Evolutionary conservation across 371 early-diverging fungal genomes (phyloP).

Genomic region (Mucor piriformis): DNA sequence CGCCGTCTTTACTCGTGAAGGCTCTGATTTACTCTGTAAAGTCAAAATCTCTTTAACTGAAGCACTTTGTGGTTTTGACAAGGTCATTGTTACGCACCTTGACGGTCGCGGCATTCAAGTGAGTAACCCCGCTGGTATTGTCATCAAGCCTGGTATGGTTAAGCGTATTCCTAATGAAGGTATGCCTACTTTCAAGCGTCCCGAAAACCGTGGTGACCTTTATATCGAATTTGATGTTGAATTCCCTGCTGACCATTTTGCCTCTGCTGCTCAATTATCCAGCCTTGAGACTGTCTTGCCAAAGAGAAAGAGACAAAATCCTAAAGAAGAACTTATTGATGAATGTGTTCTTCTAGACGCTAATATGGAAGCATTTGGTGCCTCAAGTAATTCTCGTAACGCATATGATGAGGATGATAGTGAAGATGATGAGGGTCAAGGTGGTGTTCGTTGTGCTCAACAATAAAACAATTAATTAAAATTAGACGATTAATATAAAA

Average conservation of each 20-base stretch:
- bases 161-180: constrained; percentile 91
- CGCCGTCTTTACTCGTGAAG: constrained; percentile 74
- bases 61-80: constrained; percentile 92
- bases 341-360: constrained; percentile 45
- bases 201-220: constrained; percentile 90
- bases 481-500: not conserved
- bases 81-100: constrained; percentile 80
- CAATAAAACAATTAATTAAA: constrained; percentile 58
- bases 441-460: constrained; percentile 82
- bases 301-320: constrained; percentile 29
- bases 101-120: constrained; percentile 92
- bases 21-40: constrained; percentile 75
- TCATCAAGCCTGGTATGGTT: constrained; percentile 86
- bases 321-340: constrained; percentile 45
- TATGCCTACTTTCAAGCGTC: constrained; percentile 91
- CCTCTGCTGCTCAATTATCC: constrained; percentile 50
- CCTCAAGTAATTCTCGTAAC: constrained; percentile 34
- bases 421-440: constrained; percentile 64
- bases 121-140: constrained; percentile 85
- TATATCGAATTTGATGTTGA: constrained; percentile 90
- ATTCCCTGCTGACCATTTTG: constrained; percentile 90
- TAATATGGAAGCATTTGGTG: constrained; percentile 42
- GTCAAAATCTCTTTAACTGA: constrained; percentile 86
- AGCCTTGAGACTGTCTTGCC: constrained; percentile 60
- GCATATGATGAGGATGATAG: constrained; percentile 71